These are phyloP conservation scores for Yamadazyma tumulicola DNA, from an alignment of 805 yeast genomes.

Conservation along the genomic window DNA sequence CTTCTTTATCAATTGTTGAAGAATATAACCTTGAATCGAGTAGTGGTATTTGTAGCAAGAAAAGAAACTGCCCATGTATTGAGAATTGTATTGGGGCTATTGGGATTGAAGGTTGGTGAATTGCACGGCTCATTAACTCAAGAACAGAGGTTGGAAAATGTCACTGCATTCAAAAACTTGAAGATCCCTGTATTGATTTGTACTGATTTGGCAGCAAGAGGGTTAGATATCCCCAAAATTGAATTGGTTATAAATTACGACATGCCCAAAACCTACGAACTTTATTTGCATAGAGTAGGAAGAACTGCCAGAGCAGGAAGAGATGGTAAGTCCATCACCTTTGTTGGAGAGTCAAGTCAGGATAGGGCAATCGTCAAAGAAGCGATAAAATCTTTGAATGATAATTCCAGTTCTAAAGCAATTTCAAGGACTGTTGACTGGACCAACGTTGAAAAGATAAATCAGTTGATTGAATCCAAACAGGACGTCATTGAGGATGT, in stretches of 20 bases:
- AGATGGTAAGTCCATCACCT: slow-evolving; percentile 87
- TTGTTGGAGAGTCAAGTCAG: slow-evolving; percentile 87
- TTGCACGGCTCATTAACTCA: slow-evolving; percentile 82
- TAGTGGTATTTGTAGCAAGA: slow-evolving; percentile 87
- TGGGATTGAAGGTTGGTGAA: slow-evolving; percentile 76
- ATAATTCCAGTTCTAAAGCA: slow-evolving; percentile 48
- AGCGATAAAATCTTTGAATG: slow-evolving; percentile 67
- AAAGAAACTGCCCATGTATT: slow-evolving; percentile 88
- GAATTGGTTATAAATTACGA: slow-evolving; percentile 93
- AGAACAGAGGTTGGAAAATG: slow-evolving; percentile 87
- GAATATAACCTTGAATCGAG: slow-evolving; percentile 66
- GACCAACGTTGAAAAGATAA: slow-evolving; percentile 71
- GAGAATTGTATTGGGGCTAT: slow-evolving; percentile 68
- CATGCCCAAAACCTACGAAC: slow-evolving; percentile 90
- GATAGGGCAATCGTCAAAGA: slow-evolving; percentile 91
- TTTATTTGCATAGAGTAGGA: slow-evolving; percentile 96
- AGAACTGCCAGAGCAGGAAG: slow-evolving; percentile 99
- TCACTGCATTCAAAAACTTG: slow-evolving; percentile 76
- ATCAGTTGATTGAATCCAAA: slow-evolving; percentile 58
- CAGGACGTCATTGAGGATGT: slow-evolving; percentile 67
- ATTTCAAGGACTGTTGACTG: slow-evolving; percentile 93
- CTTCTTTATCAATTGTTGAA: slow-evolving; percentile 69
- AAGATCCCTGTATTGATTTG: slow-evolving; percentile 86
- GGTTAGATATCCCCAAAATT: slow-evolving; percentile 97
- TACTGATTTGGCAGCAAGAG: slow-evolving; percentile 98